A percentile compares a stretch with the other conserved stretches of the same genome.
Conservation (phyloP, 106 monocot species). For the Hemerocallis citrina region DNA sequence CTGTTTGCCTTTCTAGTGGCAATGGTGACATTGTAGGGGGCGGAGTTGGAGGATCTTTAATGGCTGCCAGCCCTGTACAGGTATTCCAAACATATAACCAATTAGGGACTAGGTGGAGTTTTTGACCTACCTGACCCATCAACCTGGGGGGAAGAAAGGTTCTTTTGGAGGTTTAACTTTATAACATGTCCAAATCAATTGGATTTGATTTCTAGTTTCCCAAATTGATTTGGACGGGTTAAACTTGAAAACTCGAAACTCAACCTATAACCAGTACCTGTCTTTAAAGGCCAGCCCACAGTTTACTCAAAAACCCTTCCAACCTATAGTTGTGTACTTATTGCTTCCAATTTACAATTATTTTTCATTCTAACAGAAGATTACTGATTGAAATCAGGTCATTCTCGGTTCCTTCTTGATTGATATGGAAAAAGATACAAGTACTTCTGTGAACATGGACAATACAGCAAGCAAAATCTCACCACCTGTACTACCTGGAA, state of each 20-base stretch:
- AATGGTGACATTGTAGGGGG: constrained; percentile 36
- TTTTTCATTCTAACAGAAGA: not conserved
- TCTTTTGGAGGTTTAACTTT: not conserved
- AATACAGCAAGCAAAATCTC: constrained; percentile 3
- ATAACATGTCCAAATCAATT: no score
- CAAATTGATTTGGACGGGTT: not conserved
- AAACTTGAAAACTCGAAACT: not conserved
- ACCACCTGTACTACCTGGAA: not conserved
- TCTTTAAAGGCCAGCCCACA: no score
- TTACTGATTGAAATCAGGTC: constrained; percentile 13
- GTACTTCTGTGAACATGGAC: constrained; percentile 6
- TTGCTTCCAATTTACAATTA: not conserved
- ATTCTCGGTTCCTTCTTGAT: constrained; percentile 41
- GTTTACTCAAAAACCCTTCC: no score
- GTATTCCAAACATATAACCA: constrained; percentile 4
- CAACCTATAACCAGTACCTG: no score
- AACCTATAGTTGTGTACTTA: no score
- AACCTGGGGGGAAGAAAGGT: not conserved
- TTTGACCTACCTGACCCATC: not conserved
- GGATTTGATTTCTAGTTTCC: not conserved
- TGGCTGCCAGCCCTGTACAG: constrained; percentile 37
- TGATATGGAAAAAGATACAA: constrained; percentile 9
- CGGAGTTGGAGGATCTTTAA: constrained; percentile 32
- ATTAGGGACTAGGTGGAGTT: no score
- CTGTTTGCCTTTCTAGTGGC: constrained; percentile 36